Evolutionary conservation across 495 filamentous ascomycete species (phyloP).

Genomic region (Penicillium waksmanii): DNA sequence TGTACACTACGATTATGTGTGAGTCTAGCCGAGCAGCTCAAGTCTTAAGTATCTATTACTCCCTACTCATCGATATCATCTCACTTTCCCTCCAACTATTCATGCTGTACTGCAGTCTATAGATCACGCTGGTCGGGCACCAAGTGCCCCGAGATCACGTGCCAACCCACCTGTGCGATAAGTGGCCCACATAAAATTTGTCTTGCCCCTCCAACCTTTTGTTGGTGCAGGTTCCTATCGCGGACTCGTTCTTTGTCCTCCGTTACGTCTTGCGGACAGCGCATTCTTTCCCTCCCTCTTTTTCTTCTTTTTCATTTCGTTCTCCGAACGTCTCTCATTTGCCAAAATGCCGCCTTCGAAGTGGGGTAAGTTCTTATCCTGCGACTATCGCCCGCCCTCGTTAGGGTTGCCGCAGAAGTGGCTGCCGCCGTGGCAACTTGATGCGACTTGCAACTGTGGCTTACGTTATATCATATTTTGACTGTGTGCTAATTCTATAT

Average conservation of each 20-base stretch:
- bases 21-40: no score
- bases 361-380: constrained; percentile 52
- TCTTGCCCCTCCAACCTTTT: constrained; percentile 31
- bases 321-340: constrained; percentile 16
- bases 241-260: constrained; percentile 23
- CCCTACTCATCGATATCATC: no score
- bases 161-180: constrained; percentile 28
- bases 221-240: constrained; percentile 28
- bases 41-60: no score
- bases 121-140: constrained; percentile 29
- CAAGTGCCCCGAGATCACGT: constrained; percentile 27
- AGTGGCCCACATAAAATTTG: constrained; percentile 42
- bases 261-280: constrained; percentile 22
- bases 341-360: constrained; percentile 52
- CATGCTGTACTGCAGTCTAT: not conserved
- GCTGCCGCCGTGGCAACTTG: not conserved
- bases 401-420: not conserved
- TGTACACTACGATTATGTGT: no score
- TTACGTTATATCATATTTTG: no score
- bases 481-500: constrained; percentile 18
- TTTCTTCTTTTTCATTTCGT: constrained; percentile 17
- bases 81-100: no score
- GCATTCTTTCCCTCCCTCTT: constrained; percentile 13
- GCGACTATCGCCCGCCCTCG: constrained; percentile 5
- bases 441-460: not conserved